Evolutionary conservation across 2,329 filamentous ascomycete species (phyloP).

Genomic region (Endothia cerciana): DNA sequence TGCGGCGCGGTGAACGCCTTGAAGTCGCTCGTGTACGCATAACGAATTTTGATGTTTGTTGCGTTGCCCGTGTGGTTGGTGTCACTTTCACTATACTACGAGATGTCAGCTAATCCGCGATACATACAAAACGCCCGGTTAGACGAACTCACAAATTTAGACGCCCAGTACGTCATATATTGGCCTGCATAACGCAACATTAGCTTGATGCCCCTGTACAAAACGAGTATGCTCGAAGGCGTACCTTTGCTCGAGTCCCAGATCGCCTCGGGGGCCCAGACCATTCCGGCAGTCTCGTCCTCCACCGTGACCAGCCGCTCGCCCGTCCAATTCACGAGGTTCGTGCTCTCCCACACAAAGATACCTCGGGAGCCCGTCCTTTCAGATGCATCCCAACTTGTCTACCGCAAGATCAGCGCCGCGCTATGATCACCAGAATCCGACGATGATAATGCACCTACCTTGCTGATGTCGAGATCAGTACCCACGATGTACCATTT

Average conservation of each 20-base stretch:
- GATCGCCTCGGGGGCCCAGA: conserved; percentile 61
- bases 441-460: conserved; percentile 28
- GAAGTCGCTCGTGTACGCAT: conserved; percentile 60
- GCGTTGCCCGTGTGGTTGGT: conserved; percentile 51
- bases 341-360: conserved; percentile 58
- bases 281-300: conserved; percentile 58
- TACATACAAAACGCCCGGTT: neutral
- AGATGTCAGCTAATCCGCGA: neutral
- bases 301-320: conserved; percentile 56
- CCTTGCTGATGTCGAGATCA: conserved; percentile 55
- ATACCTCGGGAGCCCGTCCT: conserved; percentile 55
- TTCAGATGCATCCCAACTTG: conserved; percentile 56
- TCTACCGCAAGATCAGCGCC: conserved; percentile 40
- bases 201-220: conserved; percentile 22
- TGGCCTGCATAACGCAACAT: conserved; percentile 36
- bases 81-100: conserved; percentile 52
- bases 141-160: conserved; percentile 45
- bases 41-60: conserved; percentile 52
- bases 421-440: neutral
- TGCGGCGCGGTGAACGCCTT: conserved; percentile 53
- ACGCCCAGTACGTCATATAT: conserved; percentile 53
- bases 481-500: conserved; percentile 62
- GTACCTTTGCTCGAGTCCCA: conserved; percentile 51
- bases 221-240: conserved; percentile 6
- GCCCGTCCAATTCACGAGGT: conserved; percentile 52